Evolutionary conservation across 73 alveolate genomes (phyloP), one percentile per base, ranked within the genome.

Genomic region (Paramecium bursaria): DNA sequence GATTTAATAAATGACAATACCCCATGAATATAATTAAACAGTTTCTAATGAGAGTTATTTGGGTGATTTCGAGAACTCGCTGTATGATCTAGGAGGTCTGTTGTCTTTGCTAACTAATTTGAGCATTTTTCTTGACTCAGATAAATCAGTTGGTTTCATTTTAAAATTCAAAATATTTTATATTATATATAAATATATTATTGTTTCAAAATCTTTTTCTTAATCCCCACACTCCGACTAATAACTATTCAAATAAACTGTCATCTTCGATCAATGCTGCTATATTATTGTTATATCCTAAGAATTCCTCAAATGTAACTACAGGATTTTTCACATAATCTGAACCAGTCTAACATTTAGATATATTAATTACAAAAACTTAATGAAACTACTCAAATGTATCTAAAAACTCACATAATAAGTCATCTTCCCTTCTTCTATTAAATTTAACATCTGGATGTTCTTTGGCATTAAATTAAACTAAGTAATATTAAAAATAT

Each of bases 371-470:
- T 79, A 79, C 89, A 39, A 42, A 92, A 74, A 87, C 80, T 80
- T 48, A 76, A 74, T 92, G 96, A 77, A 92, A 92, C 46, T 88
- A 91, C 54, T 90, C 97, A 73, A 94, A 94, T 4, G 98, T 90
- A 74, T 94, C 97, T 1, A 92, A 57, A 55, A 94, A 94, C 85
- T 94, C 98, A 46, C 86, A 77, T 44, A 92, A 77, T 15, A 92
- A 74, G 44, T 90, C 97, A 47, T 94, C 96, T 26, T 93, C 97
- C 26, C 90, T 89, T 85, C 67, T 86, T 60, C 75, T 75, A 29
- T 95, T 96, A 33, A 60, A 85, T 82, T 80, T 82, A n/a, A 92
- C 98, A 82, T 91, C 95, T 50, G 98, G 97, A 76, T 94, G 98
- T 19, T 82, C 87, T 27, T 90, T 91, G 13, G 97, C 91, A 60